Base-by-base conservation (phyloP, 805 yeast species). In the Ogataea nitratoaversa region DNA sequence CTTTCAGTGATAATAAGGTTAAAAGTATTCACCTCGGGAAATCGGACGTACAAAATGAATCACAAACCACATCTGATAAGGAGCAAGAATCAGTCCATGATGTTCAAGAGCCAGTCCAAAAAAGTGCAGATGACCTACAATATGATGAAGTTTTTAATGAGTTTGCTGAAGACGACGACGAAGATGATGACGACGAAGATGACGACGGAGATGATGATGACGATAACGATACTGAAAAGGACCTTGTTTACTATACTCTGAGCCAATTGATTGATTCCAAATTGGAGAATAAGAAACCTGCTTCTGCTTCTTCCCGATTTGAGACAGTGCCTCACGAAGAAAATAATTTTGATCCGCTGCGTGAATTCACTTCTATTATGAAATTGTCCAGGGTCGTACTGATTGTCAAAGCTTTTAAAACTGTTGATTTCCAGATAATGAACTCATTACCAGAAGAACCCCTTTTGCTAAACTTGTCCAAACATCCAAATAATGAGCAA, bases 371-470 rank as follows among this genome's bases (percentile, higher is more conserved):
- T 8, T 32, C 37, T 8, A 33, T 44, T 9, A 29, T 40, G 4
- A 34, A 32, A 13, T 32, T 34, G 1, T 41, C 48, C 17, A 38
- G 36, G 5, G 30, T 38, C 5, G 41, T 41, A 14, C 23, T 44
- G 34, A 36, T 44, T 9, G 48, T 44, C 7, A 40, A 41, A 16
- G 23, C 32, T 2, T 25, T 35, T 13, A 36, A 7, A 25, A 22
- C 14, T 9, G 36, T 18, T 19, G 30, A 34, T 27, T 31, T 30
- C 3, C 16, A 19, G 20, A 30, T 40, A 16, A 24, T 32, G 28
- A 17, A 36, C 22, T 18, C 24, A n/a, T 14, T 44, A 16, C 34
- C 29, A 34, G 46, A 38, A 3, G 42, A 45, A 17, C 41, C 49
- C 0, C 16, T 42, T 5, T 17, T 45, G 14, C 30, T 45, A 27